Percentiles rank a stretch among this genome's conserved stretches.
These are phyloP conservation scores for Saussurea involucrata DNA, from an alignment of 129 eudicot species.

Conservation along the genomic window DNA sequence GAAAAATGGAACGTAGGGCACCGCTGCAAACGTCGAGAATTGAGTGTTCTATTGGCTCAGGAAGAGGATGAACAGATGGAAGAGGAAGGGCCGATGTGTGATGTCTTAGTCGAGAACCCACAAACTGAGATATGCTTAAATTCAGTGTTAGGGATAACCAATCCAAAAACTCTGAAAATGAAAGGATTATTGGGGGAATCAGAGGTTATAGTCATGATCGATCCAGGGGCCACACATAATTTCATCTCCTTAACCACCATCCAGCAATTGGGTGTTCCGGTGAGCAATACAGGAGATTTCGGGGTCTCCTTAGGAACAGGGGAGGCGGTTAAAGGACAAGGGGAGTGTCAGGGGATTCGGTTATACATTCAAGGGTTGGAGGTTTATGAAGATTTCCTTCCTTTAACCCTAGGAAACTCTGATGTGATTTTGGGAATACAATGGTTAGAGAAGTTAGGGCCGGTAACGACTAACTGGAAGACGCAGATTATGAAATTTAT, in stretches of 20 bases:
- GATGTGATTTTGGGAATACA: neutral
- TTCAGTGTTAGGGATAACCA: neutral
- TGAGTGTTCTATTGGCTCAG: neutral
- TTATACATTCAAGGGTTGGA: neutral
- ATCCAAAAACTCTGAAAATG: no score
- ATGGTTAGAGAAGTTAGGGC: neutral
- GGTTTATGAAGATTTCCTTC: neutral
- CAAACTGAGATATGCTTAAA: neutral
- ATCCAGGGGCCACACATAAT: no score
- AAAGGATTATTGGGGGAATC: no score
- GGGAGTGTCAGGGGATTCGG: neutral
- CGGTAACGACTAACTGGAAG: no score
- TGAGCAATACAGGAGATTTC: neutral
- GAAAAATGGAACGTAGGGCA: conserved; percentile 2
- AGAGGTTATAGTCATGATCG: neutral
- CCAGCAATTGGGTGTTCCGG: neutral
- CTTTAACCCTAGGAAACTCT: neutral
- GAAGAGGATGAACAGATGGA: neutral
- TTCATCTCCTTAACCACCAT: neutral
- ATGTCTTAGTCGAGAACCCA: neutral
- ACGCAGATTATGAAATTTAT: neutral
- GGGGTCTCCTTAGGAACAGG: neutral
- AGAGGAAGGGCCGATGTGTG: no score
- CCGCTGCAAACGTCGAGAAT: no score
- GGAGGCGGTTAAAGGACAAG: neutral